Percentiles rank a stretch among this genome's conserved stretches.
phyloP scores from a whole-genome alignment of 306 rosid genomes.

The Pyrus communis region DNA sequence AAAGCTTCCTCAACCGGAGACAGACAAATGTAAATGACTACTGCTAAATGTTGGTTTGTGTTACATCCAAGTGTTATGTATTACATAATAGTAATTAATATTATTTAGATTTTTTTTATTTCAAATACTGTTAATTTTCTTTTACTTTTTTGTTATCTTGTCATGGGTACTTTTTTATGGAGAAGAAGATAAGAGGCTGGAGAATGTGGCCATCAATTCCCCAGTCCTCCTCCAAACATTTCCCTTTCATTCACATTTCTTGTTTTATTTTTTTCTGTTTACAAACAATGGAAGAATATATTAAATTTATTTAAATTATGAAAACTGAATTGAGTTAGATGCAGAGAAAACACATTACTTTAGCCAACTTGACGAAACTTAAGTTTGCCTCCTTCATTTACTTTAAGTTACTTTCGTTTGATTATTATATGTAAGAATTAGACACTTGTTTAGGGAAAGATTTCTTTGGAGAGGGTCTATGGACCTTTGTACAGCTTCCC shows the following conservation, averaged over 20 bases:
- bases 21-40: not conserved
- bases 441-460: too few species aligned
- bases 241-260: constrained; percentile 11
- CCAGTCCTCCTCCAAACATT: constrained; percentile 28
- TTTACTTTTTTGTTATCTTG: not conserved
- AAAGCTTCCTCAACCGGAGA: constrained; percentile 3
- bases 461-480: too few species aligned
- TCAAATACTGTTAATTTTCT: not conserved
- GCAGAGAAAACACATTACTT: not conserved
- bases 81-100: not conserved
- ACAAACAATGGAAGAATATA: too few species aligned
- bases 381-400: constrained; percentile 10
- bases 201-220: constrained; percentile 71
- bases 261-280: not conserved
- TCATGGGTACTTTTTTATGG: not conserved
- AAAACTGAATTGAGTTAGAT: too few species aligned
- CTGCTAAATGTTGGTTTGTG: not conserved
- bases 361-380: too few species aligned
- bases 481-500: too few species aligned
- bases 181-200: constrained; percentile 38
- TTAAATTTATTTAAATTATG: too few species aligned
- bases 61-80: not conserved
- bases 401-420: not conserved
- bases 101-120: not conserved
- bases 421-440: too few species aligned